Percentiles rank a stretch among this genome's conserved stretches.
phyloP scores from a whole-genome alignment of 2,329 filamentous ascomycete genomes.

The Rasamsonia emersonii region DNA sequence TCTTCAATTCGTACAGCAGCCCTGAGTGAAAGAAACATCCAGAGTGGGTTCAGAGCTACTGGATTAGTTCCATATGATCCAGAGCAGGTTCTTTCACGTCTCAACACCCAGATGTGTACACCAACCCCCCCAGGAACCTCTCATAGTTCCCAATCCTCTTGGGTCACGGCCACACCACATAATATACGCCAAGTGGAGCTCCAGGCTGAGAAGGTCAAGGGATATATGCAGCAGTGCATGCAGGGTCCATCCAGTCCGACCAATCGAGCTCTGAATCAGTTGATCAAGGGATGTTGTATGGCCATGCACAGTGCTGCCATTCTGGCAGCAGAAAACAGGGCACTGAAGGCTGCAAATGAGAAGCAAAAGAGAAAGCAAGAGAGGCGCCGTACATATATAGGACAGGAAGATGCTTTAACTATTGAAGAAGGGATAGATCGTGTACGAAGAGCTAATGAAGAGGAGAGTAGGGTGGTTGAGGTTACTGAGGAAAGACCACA shows the following conservation, averaged over 20 bases:
- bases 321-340: slow-evolving; percentile 4
- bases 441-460: too few relatives aligned
- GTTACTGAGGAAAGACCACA: too few relatives aligned
- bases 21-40: slow-evolving; percentile 1
- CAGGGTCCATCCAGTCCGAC: not conserved
- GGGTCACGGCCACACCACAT: too few relatives aligned
- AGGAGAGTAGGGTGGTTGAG: too few relatives aligned
- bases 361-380: slow-evolving; percentile 9
- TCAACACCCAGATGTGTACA: not conserved
- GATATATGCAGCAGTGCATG: too few relatives aligned
- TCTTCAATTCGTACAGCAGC: slow-evolving; percentile 4
- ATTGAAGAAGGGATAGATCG: too few relatives aligned
- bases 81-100: not conserved
- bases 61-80: not conserved
- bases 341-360: slow-evolving; percentile 6
- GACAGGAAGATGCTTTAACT: too few relatives aligned
- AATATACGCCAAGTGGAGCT: too few relatives aligned
- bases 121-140: slow-evolving; percentile 2
- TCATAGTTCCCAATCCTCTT: too few relatives aligned
- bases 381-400: too few relatives aligned
- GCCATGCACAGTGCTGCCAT: slow-evolving; percentile 4
- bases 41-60: not conserved
- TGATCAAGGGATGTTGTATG: slow-evolving; percentile 1
- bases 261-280: slow-evolving; percentile 5
- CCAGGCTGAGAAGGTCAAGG: too few relatives aligned